Percentiles rank a stretch among this genome's conserved stretches.
These are phyloP conservation scores for Neurospora sp. DNA, from an alignment of 495 filamentous ascomycete genomes.

Conservation along the genomic window DNA sequence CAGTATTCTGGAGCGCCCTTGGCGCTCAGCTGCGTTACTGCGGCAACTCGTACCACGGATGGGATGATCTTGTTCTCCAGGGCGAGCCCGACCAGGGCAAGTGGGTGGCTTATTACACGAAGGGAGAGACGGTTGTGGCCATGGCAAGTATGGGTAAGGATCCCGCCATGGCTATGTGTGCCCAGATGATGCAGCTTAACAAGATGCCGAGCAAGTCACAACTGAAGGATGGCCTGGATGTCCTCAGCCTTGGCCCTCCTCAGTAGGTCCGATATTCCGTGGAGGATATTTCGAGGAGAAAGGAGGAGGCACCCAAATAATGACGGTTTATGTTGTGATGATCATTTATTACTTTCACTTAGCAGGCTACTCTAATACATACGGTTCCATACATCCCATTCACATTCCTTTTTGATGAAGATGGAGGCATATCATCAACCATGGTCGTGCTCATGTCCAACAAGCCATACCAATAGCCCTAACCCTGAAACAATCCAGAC, in stretches of 20 bases:
- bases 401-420: neutral
- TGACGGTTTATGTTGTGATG: neutral
- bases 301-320: neutral
- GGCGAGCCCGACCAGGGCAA: conserved; percentile 72
- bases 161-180: conserved; percentile 71
- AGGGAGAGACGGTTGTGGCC: conserved; percentile 82
- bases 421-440: neutral
- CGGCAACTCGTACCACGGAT: conserved; percentile 70
- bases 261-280: conserved; percentile 14
- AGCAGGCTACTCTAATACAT: neutral
- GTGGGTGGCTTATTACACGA: conserved; percentile 81
- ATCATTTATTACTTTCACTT: neutral
- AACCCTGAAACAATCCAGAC: neutral
- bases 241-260: conserved; percentile 46
- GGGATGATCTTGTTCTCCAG: conserved; percentile 70
- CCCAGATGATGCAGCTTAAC: conserved; percentile 74
- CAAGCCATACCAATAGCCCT: neutral
- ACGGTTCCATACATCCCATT: neutral
- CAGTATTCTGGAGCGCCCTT: conserved; percentile 92
- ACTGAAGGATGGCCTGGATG: conserved; percentile 62
- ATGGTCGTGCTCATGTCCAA: neutral
- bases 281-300: neutral
- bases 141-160: conserved; percentile 87
- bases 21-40: conserved; percentile 86
- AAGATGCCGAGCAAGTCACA: conserved; percentile 78